Conservation (phyloP, 331 rosid species). For the Quercus lobata region DNA sequence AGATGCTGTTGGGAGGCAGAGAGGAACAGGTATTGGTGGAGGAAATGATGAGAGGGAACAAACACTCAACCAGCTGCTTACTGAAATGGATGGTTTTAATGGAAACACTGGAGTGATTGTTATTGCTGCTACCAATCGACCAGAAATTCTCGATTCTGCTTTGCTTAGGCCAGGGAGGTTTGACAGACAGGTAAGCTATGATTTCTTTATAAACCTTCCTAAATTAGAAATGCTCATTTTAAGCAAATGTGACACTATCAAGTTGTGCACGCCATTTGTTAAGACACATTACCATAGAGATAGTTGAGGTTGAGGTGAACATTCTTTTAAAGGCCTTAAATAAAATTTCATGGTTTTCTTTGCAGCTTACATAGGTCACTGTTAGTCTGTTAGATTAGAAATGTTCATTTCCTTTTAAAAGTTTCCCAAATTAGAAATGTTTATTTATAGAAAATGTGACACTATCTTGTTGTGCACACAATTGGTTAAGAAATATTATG, state of each 20-base stretch:
- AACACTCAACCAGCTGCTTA: constrained; percentile 73
- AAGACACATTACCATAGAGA: not conserved
- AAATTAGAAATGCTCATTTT: not conserved
- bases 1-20: constrained; percentile 83
- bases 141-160: constrained; percentile 76
- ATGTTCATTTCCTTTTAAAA: no score
- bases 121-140: constrained; percentile 74
- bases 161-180: constrained; percentile 73
- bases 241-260: no score
- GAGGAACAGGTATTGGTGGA: constrained; percentile 92
- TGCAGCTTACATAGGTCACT: constrained; percentile 35
- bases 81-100: constrained; percentile 82
- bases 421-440: no score
- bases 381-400: constrained; percentile 52
- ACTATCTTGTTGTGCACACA: no score
- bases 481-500: not conserved
- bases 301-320: no score
- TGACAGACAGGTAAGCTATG: constrained; percentile 55
- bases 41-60: constrained; percentile 87
- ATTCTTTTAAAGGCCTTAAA: not conserved
- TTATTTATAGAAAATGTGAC: no score
- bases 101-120: constrained; percentile 71
- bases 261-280: not conserved
- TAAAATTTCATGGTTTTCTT: not conserved
- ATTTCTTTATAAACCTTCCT: not conserved